These are phyloP conservation scores for Neostapfia colusana DNA, from an alignment of 176 grass and related monocot genomes.

Conservation along the genomic window DNA sequence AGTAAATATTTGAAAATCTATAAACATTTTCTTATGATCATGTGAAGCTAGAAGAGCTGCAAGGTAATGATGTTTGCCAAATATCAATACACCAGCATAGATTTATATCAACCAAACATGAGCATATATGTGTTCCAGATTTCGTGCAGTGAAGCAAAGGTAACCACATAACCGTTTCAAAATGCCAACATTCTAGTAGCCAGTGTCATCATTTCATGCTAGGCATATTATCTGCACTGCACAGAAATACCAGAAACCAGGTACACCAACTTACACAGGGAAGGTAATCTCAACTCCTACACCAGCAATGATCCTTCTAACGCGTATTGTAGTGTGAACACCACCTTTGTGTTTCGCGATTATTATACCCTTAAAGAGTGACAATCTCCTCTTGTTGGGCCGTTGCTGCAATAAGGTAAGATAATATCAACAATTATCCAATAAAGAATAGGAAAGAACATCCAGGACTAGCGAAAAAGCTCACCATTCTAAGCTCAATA, in stretches of 20 bases:
- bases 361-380: slow-evolving; percentile 92
- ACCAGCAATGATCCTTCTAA: slow-evolving; percentile 94
- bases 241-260: not conserved
- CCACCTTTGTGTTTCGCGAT: slow-evolving; percentile 89
- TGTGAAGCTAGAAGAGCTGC: not conserved
- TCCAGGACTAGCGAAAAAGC: not conserved
- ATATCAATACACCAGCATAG: not conserved
- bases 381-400: slow-evolving; percentile 87
- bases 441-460: slow-evolving; percentile 1
- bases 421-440: slow-evolving; percentile 19
- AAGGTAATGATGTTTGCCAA: slow-evolving; percentile 3
- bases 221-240: slow-evolving; percentile 13
- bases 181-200: slow-evolving; percentile 13
- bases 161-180: not conserved
- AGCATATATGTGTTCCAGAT: not conserved
- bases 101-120: not conserved
- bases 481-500: slow-evolving; percentile 93
- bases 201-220: slow-evolving; percentile 1
- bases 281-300: slow-evolving; percentile 94
- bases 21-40: not conserved
- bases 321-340: slow-evolving; percentile 90
- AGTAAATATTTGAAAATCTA: not conserved
- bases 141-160: slow-evolving; percentile 1
- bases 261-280: slow-evolving; percentile 79
- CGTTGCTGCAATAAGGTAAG: slow-evolving; percentile 58